Base-by-base conservation (phyloP, 768 basidiomycete species). In the Mrakia frigida region DNA sequence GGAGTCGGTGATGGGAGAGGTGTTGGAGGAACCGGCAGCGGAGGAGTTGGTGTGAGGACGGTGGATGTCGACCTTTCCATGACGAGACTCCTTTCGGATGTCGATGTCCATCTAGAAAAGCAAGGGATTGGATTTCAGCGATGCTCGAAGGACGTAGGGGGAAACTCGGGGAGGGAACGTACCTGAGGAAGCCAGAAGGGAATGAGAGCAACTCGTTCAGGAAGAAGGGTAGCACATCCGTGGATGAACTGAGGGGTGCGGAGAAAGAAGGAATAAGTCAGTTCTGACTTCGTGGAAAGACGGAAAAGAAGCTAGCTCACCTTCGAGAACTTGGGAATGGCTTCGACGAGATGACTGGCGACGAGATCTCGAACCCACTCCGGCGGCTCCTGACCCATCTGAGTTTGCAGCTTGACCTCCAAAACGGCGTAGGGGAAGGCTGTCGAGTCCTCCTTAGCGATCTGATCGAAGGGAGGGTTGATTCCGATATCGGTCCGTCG, bases 311-410 rank as follows among this genome's bases (percentile, higher is more conserved):
- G 65, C 11, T 25, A n/a, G 53, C 75, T 77, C 56, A 80, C 79
- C 85, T 83, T 85, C 87, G 92, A 92, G 87, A 98, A 98, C 85
- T 98, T 98, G 46, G 97, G 97, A 0, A 99, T 93, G 18, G 95
- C 94, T 83, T 98, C 97, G 25, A 98, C 96, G 9, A 98, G 85
- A 84, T 98, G 94, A 39, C 92, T 93, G 80, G 91, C 89, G 33
- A 98, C 94, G n/a, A 99, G 88, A 74, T 98, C 96, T 9, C 90
- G 89, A 25, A 98, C 93, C 97, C 97, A 99, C 81, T 91, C 86
- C 0, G 96, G 96, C 5, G 97, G 95, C 82, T 97, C 89, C 82
- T 98, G 95, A 0, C 97, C 97, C 78, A 90, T 87, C 81, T 98
- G 94, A 2, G 95, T 98, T 84, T 98, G 95, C 35, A 98, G 85